Conservation (phyloP, 2,329 filamentous ascomycete genomes). For the Colletotrichum sp. region DNA sequence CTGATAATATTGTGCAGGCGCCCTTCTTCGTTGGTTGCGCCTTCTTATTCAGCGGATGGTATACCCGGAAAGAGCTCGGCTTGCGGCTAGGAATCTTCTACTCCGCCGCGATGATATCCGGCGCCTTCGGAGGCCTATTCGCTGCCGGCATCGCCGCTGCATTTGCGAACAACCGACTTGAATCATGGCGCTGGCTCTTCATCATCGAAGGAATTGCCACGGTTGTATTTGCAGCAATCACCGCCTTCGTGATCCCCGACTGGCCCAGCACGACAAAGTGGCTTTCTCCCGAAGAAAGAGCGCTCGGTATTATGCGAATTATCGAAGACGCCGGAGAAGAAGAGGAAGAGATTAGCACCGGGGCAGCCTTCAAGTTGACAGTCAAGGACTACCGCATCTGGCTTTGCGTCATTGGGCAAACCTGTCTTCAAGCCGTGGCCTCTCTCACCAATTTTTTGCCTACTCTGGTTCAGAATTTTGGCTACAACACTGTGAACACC, state of each 20-base stretch:
- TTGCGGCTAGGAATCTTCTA: conserved; percentile 25
- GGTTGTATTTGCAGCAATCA: conserved; percentile 15
- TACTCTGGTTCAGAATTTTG: background rate
- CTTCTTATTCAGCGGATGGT: conserved; percentile 24
- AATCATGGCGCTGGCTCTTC: conserved; percentile 58
- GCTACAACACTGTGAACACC: background rate
- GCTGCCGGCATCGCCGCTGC: conserved; percentile 29
- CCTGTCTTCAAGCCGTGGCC: background rate
- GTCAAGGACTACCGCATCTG: background rate
- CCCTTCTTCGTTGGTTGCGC: conserved; percentile 23
- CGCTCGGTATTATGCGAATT: background rate
- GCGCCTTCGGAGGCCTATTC: conserved; percentile 33
- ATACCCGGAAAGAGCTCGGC: conserved; percentile 20
- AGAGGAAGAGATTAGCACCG: background rate
- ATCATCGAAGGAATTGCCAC: conserved; percentile 49
- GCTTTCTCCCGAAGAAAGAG: background rate
- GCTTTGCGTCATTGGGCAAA: background rate
- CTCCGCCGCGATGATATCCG: conserved; percentile 35
- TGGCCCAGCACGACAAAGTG: conserved; percentile 17
- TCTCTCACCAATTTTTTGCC: background rate
- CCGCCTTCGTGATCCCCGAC: conserved; percentile 16
- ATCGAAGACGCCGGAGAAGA: background rate
- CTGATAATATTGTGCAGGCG: background rate
- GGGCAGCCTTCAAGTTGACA: background rate
- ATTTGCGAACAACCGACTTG: conserved; percentile 35